Conservation (phyloP, 495 filamentous ascomycete genomes). For the Evernia prunastri region DNA sequence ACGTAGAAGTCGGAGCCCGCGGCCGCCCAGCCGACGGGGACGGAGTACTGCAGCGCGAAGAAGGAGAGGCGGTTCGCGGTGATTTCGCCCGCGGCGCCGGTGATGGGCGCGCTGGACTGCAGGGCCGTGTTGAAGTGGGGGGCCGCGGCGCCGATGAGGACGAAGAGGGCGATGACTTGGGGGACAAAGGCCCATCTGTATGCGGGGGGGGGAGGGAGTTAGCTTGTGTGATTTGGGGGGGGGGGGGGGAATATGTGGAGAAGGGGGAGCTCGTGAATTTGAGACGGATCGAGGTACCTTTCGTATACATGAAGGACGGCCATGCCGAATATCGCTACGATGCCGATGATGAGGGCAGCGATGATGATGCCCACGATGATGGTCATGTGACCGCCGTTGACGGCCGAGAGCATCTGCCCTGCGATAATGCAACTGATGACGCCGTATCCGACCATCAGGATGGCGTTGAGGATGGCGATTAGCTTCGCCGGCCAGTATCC, state of each 20-base stretch:
- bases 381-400: conserved; percentile 51
- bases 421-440: conserved; percentile 54
- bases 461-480: conserved; percentile 58
- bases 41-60: conserved; percentile 54
- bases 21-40: conserved; percentile 48
- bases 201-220: neutral
- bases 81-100: conserved; percentile 33
- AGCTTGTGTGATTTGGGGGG: neutral
- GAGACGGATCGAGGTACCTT: conserved; percentile 32
- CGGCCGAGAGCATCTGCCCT: conserved; percentile 49
- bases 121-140: conserved; percentile 54
- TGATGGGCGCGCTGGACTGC: conserved; percentile 30
- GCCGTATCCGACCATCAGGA: conserved; percentile 60
- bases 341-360: conserved; percentile 52
- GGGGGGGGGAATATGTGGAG: no score
- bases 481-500: conserved; percentile 72
- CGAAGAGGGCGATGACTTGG: conserved; percentile 56
- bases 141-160: conserved; percentile 60
- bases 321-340: conserved; percentile 68
- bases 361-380: conserved; percentile 66
- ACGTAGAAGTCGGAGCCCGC: conserved; percentile 52
- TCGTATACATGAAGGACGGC: conserved; percentile 66
- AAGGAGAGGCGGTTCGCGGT: conserved; percentile 56
- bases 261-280: no score
- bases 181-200: conserved; percentile 54